These are phyloP conservation scores for Colletotrichum theobromicola DNA, from an alignment of 2,329 filamentous ascomycete species.

Conservation along the genomic window DNA sequence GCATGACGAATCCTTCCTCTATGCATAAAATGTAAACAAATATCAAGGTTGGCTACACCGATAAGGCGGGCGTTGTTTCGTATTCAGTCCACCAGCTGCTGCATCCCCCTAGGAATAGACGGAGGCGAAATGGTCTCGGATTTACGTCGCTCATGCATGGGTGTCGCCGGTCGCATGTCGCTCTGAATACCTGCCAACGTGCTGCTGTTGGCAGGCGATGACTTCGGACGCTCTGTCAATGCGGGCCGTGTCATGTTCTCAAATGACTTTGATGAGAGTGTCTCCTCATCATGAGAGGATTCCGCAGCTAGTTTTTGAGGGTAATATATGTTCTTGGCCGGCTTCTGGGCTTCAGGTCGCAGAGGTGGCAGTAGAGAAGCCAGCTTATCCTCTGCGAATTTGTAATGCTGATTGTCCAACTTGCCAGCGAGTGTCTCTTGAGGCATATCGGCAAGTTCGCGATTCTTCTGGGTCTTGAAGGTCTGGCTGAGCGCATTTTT, in stretches of 20 bases:
- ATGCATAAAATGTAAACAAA: slow-evolving; percentile 3
- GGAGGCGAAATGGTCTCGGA: slow-evolving; percentile 49
- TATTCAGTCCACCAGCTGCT: slow-evolving; percentile 37
- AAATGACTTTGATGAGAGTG: background rate
- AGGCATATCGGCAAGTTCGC: slow-evolving; percentile 26
- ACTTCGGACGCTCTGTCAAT: slow-evolving; percentile 13
- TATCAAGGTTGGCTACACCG: background rate
- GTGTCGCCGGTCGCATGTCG: slow-evolving; percentile 8
- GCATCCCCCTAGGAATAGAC: slow-evolving; percentile 45
- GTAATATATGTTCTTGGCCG: slow-evolving; percentile 22
- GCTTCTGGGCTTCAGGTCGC: slow-evolving; percentile 25
- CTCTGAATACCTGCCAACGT: background rate
- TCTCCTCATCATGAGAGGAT: background rate
- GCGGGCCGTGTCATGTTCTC: slow-evolving; percentile 2
- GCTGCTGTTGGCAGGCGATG: slow-evolving; percentile 1
- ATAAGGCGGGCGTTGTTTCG: background rate
- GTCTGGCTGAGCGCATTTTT: slow-evolving; percentile 43
- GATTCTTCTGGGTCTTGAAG: slow-evolving; percentile 51
- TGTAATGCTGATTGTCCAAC: slow-evolving; percentile 24
- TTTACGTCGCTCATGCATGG: slow-evolving; percentile 2
- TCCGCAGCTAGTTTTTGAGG: background rate
- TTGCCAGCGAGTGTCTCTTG: slow-evolving; percentile 29
- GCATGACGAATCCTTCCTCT: slow-evolving; percentile 5
- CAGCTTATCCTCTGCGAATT: slow-evolving; percentile 23
- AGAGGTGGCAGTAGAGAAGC: slow-evolving; percentile 26